Evolutionary conservation across 139 green algal genomes (phyloP), one percentile per base, ranked within the genome.

Genomic region (Chlorella sp.): DNA sequence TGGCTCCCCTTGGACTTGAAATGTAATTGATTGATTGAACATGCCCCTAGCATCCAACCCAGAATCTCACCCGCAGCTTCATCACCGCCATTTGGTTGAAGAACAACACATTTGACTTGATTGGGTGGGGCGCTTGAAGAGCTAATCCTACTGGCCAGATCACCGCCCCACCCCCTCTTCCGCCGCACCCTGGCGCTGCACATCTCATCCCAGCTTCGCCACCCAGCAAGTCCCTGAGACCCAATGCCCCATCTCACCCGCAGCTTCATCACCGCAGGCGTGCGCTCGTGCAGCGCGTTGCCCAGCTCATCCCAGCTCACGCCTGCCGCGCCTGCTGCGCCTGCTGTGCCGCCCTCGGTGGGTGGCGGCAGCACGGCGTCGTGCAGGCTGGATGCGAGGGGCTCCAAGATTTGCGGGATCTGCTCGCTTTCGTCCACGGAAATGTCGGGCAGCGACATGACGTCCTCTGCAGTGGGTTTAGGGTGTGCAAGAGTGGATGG

Each of bases 401-500:
- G 84, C 80, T 81, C 85, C 76, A 94, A 68, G n/a, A 95, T 94
- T 28, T 80, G 78, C 2, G 93, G 92, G 73, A 95, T 91, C n/a
- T 94, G 88, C 86, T 94, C 85, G 0, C 90, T 94, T n/a, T 94
- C 91, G 57, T 95, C 90, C 60, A 92, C 88, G 7, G 78, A 92
- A 36, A 95, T 95, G 92, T 95, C 92, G 0, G 71, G 81, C 66
- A 95, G 81, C 12, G 40, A 26, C 71, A 95, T 82, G 64, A 95
- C 66, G 39, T 89, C 79, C 19, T 87, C 91, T 92, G 91, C 86
- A 21, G n/a, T n/a, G 16, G 30, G 42, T 36, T 12, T 15, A 21
- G 71, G 71, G 71, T 53, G 36, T 15, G 69, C 3, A 16, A 32
- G 28, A 32, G 21, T 18, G 5, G 66, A 68, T 53, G 36, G 12